phyloP scores from a whole-genome alignment of 208 protist species.

The Lotmaria passim region DNA sequence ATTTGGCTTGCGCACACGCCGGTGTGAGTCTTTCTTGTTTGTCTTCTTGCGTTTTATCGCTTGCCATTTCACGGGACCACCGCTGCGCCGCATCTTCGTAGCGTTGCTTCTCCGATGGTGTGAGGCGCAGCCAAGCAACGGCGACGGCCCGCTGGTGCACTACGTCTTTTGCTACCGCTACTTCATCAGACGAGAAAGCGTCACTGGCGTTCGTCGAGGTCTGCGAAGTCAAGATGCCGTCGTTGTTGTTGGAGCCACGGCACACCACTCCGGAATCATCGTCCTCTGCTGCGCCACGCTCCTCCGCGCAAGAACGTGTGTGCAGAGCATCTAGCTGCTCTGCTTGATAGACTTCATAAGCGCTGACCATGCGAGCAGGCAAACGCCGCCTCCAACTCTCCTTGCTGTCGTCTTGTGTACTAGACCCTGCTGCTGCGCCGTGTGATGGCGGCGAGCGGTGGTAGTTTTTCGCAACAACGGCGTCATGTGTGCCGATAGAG shows the following conservation, averaged over 20 bases:
- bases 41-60: neutral
- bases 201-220: no score
- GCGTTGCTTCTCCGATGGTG: slow-evolving; percentile 4
- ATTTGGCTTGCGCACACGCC: neutral
- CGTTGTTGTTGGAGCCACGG: no score
- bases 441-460: neutral
- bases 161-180: neutral
- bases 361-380: slow-evolving; percentile 20
- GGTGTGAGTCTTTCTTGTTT: neutral
- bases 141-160: slow-evolving; percentile 12
- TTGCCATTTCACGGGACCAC: neutral
- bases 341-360: slow-evolving; percentile 30
- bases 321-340: neutral
- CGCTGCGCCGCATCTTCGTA: slow-evolving; percentile 26
- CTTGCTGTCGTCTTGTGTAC: neutral
- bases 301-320: neutral
- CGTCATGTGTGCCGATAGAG: neutral
- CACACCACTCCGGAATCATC: no score
- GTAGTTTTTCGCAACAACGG: neutral
- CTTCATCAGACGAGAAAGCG: no score
- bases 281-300: neutral
- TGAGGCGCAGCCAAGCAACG: slow-evolving; percentile 25
- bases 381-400: slow-evolving; percentile 7
- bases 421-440: neutral
- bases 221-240: no score